Evolutionary conservation across 495 filamentous ascomycete species (phyloP), one percentile per base, ranked within the genome.

Genomic region (Viridothelium virens): DNA sequence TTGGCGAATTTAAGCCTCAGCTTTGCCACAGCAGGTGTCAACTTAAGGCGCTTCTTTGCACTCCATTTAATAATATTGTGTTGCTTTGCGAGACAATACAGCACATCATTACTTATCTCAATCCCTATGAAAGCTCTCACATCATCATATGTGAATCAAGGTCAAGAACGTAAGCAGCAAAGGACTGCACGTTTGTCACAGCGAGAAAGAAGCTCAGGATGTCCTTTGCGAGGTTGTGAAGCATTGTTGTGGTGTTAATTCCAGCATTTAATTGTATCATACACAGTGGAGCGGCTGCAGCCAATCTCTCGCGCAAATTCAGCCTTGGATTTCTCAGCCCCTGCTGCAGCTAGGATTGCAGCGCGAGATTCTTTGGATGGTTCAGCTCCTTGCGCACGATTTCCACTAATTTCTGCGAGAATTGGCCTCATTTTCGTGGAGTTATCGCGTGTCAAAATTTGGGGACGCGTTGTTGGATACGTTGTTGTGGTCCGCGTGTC

Each of bases 1-100:
- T 36, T 12, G 36, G 47, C 63, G 25, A 33, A 65, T 36, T 16
- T 65, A 14, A 65, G 63, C 33, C 63, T 12, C 7, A 4, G 4
- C 4, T 16, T 6, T 11, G 38, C 48, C 3, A 31, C 3, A 18
- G 25, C 48, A 25, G 33, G 5, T 34, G 41, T 56, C 6, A 65
- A 33, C 14, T 33, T 39, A 2, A 33, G 47, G 14, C 46, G 63
- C 46, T 59, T 36, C 33, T 65, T 65, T 14, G 18, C 33, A 56
- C 41, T 10, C 63, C 44, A 65, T 56, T 39, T 65, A 7, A 2
- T 37, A 3, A 62, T 4, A 62, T 62, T 25, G 10, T 62, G 38
- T 62, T 39, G 9, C 7, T 38, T 14, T 37, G 9, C 59, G 7
- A 62, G 6, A 4, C 31, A n/a, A 18, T 14, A 36, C 9, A 62